Base-by-base conservation (phyloP, 805 yeast genomes). In the Candida glaebosa region DNA sequence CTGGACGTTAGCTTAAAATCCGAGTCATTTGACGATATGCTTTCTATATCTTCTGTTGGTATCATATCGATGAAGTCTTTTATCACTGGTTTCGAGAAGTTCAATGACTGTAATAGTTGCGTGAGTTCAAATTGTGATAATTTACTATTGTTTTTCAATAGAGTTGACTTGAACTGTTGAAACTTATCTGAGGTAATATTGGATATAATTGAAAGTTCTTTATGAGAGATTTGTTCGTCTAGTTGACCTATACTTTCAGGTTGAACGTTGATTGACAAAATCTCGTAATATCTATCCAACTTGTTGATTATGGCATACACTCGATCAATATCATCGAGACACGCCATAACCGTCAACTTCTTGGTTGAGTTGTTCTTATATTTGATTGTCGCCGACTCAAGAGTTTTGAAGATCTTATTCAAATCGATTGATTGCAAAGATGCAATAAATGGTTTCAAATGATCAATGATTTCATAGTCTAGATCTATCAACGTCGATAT, bases 61-160 rank as follows among this genome's bases (percentile, higher is more conserved):
- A 53, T 42, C 25, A 54, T 36, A 31, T 47, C 47, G 12, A 45
- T 40, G 25, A 53, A 49, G 5, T 43, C 36, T 4, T 28, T 36
- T 16, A 38, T 5, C 4, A 24, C 22, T 7, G 30, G 12, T 16
- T 16, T 17, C 3, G 37, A 24, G 15, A 40, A 17, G 12, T 38
- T n/a, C 7, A 30, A 18, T 8, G 41, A 19, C 12, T 19, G 19
- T 4, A 38, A 31, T 20, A 19, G 6, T 14, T 31, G 15, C 4
- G 24, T 14, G 17, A 38, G 22, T 31, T 38, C 36, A 24, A 30
- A 18, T 17, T 38, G 36, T 18, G 30, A 25, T 26, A 38, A 19
- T 12, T 38, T 10, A 14, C 22, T 26, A 20, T 34, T 24, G 20
- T 34, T 15, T 14, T 31, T 36, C 19, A 18, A 15, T 8, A 18